A percentile compares a stretch with the other conserved stretches of the same genome.
Conservation (phyloP, 441 rosid genomes). For the Metrosideros polymorpha region DNA sequence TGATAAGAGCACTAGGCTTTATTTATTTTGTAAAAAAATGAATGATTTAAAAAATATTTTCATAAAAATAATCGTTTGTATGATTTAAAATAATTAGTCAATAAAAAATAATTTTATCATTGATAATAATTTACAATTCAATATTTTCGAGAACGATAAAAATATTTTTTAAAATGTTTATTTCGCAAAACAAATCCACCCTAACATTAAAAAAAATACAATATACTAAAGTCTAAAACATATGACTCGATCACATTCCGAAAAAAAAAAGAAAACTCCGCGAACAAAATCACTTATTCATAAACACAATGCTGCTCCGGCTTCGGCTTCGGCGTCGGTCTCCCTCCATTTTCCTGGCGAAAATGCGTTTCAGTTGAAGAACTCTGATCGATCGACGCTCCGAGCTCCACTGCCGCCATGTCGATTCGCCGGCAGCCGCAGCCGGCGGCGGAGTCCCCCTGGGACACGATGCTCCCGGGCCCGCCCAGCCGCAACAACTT, state of each 20-base stretch:
- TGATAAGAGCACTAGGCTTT: too few relatives aligned
- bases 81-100: too few relatives aligned
- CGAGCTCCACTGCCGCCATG: constrained; percentile 8
- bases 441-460: constrained; percentile 24
- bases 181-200: too few relatives aligned
- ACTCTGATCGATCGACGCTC: not conserved
- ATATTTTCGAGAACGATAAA: too few relatives aligned
- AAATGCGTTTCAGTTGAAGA: not conserved
- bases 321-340: not conserved
- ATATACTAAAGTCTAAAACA: not conserved
- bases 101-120: too few relatives aligned
- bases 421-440: constrained; percentile 26
- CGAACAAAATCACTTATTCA: not conserved
- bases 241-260: not conserved
- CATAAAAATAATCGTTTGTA: too few relatives aligned
- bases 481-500: constrained; percentile 94
- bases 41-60: too few relatives aligned
- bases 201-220: too few relatives aligned
- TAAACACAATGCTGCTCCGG: not conserved
- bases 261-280: not conserved
- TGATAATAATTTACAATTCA: too few relatives aligned
- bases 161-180: too few relatives aligned
- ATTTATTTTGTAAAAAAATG: too few relatives aligned
- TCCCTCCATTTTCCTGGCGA: not conserved
- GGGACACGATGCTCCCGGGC: constrained; percentile 81